These are phyloP conservation scores for Fragaria nilgerrensis DNA, from an alignment of 306 rosid species.

Conservation along the genomic window DNA sequence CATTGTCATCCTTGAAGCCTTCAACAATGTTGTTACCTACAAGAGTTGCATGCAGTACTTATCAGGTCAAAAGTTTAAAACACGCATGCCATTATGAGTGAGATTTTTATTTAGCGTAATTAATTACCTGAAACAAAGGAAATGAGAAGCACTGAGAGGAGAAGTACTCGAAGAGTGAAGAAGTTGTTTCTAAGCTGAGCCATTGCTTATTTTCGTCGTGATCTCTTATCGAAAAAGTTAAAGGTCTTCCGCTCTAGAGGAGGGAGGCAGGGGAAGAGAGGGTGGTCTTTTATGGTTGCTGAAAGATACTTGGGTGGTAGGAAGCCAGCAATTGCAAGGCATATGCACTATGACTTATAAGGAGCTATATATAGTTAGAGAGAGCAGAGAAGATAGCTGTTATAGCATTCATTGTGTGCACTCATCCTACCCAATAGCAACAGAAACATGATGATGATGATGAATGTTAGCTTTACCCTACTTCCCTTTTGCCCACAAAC, in stretches of 20 bases:
- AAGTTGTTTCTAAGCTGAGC: constrained; percentile 38
- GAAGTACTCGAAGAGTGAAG: constrained; percentile 28
- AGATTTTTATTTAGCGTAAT: not conserved
- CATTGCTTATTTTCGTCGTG: constrained; percentile 35
- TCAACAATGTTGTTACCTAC: constrained; percentile 45
- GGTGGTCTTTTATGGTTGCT: constrained; percentile 27
- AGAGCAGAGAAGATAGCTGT: constrained; percentile 26
- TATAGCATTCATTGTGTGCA: constrained; percentile 34
- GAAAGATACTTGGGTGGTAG: not conserved
- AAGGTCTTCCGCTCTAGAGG: constrained; percentile 30
- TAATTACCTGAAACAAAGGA: constrained; percentile 56
- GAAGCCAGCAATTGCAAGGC: not conserved
- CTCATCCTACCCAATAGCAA: constrained; percentile 49
- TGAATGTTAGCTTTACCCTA: constrained; percentile 42
- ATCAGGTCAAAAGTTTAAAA: not conserved
- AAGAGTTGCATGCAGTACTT: not conserved
- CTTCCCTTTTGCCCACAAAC: constrained; percentile 14
- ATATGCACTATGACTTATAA: constrained; percentile 22
- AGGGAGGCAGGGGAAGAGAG: constrained; percentile 19
- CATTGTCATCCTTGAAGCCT: constrained; percentile 48
- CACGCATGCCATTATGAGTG: not conserved
- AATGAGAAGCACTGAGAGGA: constrained; percentile 43
- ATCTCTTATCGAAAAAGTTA: not conserved
- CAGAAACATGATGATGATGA: constrained; percentile 47
- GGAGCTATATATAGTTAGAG: not conserved